Percentiles rank a stretch among this genome's conserved stretches.
Evolutionary conservation across 495 filamentous ascomycete genomes (phyloP).

Genomic region (Rostrohypoxylon terebratum): DNA sequence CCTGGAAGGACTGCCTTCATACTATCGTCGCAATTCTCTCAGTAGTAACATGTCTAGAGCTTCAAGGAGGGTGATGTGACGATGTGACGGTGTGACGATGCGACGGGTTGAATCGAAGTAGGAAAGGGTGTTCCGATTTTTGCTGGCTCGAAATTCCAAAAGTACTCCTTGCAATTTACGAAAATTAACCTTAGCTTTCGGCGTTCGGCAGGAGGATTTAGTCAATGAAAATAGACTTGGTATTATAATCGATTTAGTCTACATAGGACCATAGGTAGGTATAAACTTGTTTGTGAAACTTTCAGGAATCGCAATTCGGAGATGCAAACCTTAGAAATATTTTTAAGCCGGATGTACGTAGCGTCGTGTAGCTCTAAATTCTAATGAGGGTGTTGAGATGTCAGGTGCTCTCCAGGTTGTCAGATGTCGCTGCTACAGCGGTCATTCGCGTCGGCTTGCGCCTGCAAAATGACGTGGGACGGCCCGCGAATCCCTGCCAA

Average conservation of each 20-base stretch:
- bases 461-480: conserved; percentile 50
- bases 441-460: conserved; percentile 38
- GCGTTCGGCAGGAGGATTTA: conserved; percentile 2
- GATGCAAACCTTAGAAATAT: conserved; percentile 5
- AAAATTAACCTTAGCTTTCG: conserved; percentile 15
- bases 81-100: neutral
- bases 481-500: conserved; percentile 30
- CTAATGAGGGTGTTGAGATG: conserved; percentile 14
- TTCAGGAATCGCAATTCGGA: conserved; percentile 14
- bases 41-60: conserved; percentile 46
- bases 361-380: conserved; percentile 12
- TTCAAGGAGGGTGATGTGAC: neutral
- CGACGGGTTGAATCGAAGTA: neutral
- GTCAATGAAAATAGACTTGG: neutral
- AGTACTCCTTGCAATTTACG: neutral
- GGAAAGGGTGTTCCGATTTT: conserved; percentile 20
- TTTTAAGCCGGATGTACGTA: conserved; percentile 9
- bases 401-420: conserved; percentile 31
- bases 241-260: conserved; percentile 7
- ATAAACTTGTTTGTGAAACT: neutral
- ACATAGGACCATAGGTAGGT: too few species aligned
- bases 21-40: conserved; percentile 52
- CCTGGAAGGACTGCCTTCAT: conserved; percentile 88
- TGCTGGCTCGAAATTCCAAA: conserved; percentile 1
- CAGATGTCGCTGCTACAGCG: conserved; percentile 29